These are phyloP conservation scores for Amphirosellinia nigrospora DNA, from an alignment of 495 filamentous ascomycete species.

Conservation along the genomic window DNA sequence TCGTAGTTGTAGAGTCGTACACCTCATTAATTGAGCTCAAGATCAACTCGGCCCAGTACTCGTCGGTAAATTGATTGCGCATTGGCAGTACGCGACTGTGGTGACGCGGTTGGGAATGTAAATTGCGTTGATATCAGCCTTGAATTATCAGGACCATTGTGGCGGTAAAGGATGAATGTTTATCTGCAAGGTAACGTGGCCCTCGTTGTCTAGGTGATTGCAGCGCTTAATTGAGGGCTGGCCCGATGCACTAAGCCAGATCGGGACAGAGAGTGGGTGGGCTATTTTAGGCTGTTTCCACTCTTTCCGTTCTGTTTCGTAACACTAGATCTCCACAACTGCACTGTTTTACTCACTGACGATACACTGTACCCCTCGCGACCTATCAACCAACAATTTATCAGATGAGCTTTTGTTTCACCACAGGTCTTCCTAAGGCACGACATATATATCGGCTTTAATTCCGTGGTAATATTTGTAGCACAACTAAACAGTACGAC, in stretches of 20 bases:
- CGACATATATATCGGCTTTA: too few species aligned
- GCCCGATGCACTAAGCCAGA: background rate
- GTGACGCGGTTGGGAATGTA: background rate
- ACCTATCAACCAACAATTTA: too few species aligned
- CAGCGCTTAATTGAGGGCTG: background rate
- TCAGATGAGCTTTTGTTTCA: too few species aligned
- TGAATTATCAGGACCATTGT: constrained; percentile 1
- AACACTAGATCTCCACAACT: too few species aligned
- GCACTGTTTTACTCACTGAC: background rate
- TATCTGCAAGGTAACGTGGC: background rate
- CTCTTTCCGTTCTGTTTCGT: background rate
- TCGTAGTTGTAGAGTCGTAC: background rate
- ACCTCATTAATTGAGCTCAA: background rate
- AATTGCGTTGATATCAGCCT: background rate
- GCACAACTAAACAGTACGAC: too few species aligned
- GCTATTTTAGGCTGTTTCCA: background rate
- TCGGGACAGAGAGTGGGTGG: background rate
- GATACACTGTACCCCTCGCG: background rate
- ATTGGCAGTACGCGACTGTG: background rate
- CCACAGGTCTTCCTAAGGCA: too few species aligned
- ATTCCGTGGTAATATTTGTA: too few species aligned
- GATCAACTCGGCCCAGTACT: background rate
- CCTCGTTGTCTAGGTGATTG: constrained; percentile 5
- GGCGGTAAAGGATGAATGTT: background rate
- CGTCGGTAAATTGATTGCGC: background rate